These are phyloP conservation scores for Acanthamoeba triangularis DNA, from an alignment of 208 protist species.

Conservation along the genomic window DNA sequence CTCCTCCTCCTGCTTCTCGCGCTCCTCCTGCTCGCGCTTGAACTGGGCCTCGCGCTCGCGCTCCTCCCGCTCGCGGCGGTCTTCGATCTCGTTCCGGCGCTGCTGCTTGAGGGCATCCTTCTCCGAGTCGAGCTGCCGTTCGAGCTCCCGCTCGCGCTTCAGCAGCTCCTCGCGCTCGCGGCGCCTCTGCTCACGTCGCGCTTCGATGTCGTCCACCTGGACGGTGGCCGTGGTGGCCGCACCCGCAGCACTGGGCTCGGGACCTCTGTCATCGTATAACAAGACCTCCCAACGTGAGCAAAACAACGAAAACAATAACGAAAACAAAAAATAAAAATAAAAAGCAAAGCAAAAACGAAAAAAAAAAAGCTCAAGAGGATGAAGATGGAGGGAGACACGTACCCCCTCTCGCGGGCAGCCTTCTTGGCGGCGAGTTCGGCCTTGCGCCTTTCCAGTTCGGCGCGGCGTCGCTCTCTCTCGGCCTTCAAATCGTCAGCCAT, in stretches of 20 bases:
- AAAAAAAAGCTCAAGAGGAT: background rate
- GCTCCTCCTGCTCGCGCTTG: constrained; percentile 51
- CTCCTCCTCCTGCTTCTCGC: constrained; percentile 35
- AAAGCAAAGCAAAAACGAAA: background rate
- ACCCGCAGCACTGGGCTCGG: background rate
- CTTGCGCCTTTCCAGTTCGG: constrained; percentile 54
- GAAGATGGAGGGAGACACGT: background rate
- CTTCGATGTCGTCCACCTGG: constrained; percentile 33
- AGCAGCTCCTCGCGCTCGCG: constrained; percentile 1
- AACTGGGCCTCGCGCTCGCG: background rate
- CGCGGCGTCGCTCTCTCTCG: constrained; percentile 56
- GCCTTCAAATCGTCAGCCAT: constrained; percentile 44
- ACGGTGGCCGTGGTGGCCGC: background rate
- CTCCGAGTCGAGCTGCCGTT: constrained; percentile 29
- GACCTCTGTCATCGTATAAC: background rate
- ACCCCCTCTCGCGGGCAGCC: constrained; percentile 33
- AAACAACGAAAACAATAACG: constrained; percentile 1
- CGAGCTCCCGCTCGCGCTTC: constrained; percentile 33
- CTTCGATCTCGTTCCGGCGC: background rate
- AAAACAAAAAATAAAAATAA: background rate
- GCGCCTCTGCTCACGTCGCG: background rate
- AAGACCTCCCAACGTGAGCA: background rate
- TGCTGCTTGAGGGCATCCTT: background rate
- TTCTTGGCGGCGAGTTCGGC: constrained; percentile 68
- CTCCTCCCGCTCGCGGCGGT: background rate